These are phyloP conservation scores for Cercospora sp. DNA, from an alignment of 2,329 filamentous ascomycete genomes.

Conservation along the genomic window DNA sequence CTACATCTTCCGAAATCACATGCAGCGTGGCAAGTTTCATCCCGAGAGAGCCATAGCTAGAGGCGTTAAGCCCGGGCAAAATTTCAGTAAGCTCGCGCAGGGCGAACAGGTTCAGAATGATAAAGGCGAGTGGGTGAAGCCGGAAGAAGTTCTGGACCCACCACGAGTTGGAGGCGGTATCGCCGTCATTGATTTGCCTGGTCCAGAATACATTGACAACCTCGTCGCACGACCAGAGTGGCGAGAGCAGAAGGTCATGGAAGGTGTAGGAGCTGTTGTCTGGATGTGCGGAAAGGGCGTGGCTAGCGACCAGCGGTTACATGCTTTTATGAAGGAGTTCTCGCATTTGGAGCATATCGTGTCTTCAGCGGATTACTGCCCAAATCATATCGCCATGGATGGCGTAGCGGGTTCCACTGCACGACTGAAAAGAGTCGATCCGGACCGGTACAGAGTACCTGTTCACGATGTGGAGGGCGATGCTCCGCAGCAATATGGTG, in stretches of 20 bases:
- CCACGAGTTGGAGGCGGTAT: constrained; percentile 69
- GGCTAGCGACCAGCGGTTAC: constrained; percentile 61
- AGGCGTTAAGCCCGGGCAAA: constrained; percentile 60
- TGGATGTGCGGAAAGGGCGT: constrained; percentile 80
- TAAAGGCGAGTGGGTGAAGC: constrained; percentile 70
- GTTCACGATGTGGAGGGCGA: constrained; percentile 59
- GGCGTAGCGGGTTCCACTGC: constrained; percentile 66
- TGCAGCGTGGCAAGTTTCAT: constrained; percentile 79
- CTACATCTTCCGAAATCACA: constrained; percentile 79
- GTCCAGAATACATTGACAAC: constrained; percentile 65
- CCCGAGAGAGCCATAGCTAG: constrained; percentile 62
- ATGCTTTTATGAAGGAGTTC: constrained; percentile 67
- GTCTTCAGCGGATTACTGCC: constrained; percentile 69
- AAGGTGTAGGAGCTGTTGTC: constrained; percentile 66
- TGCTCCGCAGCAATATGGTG: constrained; percentile 20
- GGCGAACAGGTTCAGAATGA: constrained; percentile 65
- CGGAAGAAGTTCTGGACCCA: constrained; percentile 80
- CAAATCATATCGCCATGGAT: constrained; percentile 72
- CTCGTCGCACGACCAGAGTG: constrained; percentile 74
- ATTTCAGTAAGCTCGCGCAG: constrained; percentile 61
- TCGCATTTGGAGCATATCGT: constrained; percentile 70
- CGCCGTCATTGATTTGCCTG: constrained; percentile 77
- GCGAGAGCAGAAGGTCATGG: constrained; percentile 63
- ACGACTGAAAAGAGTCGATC: constrained; percentile 70
- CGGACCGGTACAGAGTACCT: constrained; percentile 70